These are phyloP conservation scores for Leishmania guyanensis DNA, from an alignment of 208 protist genomes.

Conservation along the genomic window DNA sequence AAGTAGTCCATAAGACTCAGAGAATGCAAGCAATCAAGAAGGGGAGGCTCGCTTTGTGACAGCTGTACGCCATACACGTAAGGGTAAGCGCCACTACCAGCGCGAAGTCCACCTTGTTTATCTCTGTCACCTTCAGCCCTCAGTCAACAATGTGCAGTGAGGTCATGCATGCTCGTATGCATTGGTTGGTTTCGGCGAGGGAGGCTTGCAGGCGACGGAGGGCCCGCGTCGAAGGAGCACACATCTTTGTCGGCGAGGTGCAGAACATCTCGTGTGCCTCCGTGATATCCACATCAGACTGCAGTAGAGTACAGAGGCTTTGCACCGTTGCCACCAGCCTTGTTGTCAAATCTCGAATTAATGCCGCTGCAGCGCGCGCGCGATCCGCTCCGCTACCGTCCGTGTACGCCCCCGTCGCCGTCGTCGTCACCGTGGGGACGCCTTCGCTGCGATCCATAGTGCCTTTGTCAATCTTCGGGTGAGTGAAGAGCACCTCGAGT, in stretches of 20 bases:
- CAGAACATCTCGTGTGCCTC: conserved; percentile 3
- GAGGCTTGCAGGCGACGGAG: conserved; percentile 31
- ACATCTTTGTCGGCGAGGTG: conserved; percentile 9
- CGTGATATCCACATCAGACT: conserved; percentile 2
- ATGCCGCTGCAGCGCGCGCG: conserved; percentile 6
- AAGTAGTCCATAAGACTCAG: not conserved
- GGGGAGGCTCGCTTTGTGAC: conserved; percentile 1
- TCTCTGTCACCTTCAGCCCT: not conserved
- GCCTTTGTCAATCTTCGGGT: not conserved
- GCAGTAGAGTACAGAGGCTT: conserved; percentile 21
- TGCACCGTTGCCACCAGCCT: conserved; percentile 7
- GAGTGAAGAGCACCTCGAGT: conserved; percentile 13
- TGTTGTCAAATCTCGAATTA: conserved; percentile 11
- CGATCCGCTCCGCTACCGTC: conserved; percentile 3
- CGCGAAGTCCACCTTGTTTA: not conserved
- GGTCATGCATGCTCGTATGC: conserved; percentile 9
- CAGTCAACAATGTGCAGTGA: conserved; percentile 14
- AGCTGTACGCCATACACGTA: not conserved
- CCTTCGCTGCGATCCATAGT: conserved; percentile 12
- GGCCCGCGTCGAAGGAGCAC: conserved; percentile 27
- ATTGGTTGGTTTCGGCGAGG: conserved; percentile 16
- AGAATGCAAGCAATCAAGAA: not conserved
- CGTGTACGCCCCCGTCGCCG: not conserved
- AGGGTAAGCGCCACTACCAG: not conserved
- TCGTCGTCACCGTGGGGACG: no score